Percentiles rank a stretch among this genome's conserved stretches.
Evolutionary conservation across 768 basidiomycete genomes (phyloP).

Genomic region (Suillus decipiens): DNA sequence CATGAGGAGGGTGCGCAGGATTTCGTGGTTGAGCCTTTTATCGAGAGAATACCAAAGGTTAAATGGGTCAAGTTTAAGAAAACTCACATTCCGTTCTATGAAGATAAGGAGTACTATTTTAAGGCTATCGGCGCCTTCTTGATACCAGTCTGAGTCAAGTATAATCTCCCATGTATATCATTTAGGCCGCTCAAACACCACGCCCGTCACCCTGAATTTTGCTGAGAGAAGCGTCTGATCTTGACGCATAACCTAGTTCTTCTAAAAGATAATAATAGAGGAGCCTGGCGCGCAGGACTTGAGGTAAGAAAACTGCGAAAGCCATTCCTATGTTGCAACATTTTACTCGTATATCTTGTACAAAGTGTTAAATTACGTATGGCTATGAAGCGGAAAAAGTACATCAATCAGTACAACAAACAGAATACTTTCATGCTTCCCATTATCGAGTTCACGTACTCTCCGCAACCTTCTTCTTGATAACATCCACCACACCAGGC

Average conservation of each 20-base stretch:
- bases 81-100: constrained; percentile 23
- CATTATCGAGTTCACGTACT: constrained; percentile 19
- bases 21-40: constrained; percentile 34
- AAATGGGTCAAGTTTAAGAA: constrained; percentile 38
- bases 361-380: background rate
- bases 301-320: background rate
- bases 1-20: constrained; percentile 41
- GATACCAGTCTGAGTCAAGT: background rate
- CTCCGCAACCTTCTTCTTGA: constrained; percentile 76
- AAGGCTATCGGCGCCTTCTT: constrained; percentile 16
- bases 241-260: background rate
- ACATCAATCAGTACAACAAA: constrained; percentile 1
- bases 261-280: background rate
- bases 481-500: constrained; percentile 79
- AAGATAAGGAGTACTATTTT: constrained; percentile 24
- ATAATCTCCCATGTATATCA: background rate
- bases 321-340: background rate
- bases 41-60: constrained; percentile 32
- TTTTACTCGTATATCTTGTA: background rate
- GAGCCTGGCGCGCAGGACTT: background rate
- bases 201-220: background rate
- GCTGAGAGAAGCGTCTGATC: background rate
- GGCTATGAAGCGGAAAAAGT: background rate
- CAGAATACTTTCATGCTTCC: background rate
- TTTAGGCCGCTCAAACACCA: too few relatives aligned